These are phyloP conservation scores for Cladorrhinum samala DNA, from an alignment of 495 filamentous ascomycete genomes.

Conservation along the genomic window DNA sequence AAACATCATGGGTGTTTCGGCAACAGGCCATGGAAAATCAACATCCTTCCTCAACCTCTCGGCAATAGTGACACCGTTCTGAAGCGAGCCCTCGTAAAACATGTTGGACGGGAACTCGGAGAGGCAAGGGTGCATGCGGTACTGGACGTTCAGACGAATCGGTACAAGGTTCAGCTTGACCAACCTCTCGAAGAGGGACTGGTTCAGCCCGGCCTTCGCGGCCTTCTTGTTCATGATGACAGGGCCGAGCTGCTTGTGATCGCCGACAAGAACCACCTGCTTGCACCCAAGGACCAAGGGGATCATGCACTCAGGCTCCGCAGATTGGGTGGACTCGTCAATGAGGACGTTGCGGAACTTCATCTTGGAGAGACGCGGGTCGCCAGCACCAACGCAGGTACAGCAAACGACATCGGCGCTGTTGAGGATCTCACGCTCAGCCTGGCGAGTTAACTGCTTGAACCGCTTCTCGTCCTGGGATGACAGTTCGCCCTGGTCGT, in stretches of 20 bases:
- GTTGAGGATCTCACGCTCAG: constrained; percentile 90
- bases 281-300: constrained; percentile 96
- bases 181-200: constrained; percentile 94
- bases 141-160: constrained; percentile 93
- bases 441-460: constrained; percentile 87
- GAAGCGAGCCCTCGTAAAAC: constrained; percentile 97
- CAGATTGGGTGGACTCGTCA: constrained; percentile 98
- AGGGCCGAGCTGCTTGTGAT: constrained; percentile 96
- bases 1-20: constrained; percentile 98
- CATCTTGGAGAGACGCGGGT: constrained; percentile 89
- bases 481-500: constrained; percentile 82
- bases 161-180: constrained; percentile 89
- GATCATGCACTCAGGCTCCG: constrained; percentile 99
- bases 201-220: constrained; percentile 93
- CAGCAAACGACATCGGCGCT: constrained; percentile 99
- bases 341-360: constrained; percentile 98
- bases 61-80: constrained; percentile 91
- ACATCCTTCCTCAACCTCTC: constrained; percentile 87
- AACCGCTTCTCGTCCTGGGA: constrained; percentile 98
- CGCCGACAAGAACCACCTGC: constrained; percentile 94
- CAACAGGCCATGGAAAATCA: constrained; percentile 96
- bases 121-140: constrained; percentile 98
- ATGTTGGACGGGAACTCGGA: constrained; percentile 99
- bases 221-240: constrained; percentile 99
- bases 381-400: constrained; percentile 96